A percentile compares a stretch with the other conserved stretches of the same genome.
Conservation (phyloP, 441 rosid species). For the Raphanus hybrid region DNA sequence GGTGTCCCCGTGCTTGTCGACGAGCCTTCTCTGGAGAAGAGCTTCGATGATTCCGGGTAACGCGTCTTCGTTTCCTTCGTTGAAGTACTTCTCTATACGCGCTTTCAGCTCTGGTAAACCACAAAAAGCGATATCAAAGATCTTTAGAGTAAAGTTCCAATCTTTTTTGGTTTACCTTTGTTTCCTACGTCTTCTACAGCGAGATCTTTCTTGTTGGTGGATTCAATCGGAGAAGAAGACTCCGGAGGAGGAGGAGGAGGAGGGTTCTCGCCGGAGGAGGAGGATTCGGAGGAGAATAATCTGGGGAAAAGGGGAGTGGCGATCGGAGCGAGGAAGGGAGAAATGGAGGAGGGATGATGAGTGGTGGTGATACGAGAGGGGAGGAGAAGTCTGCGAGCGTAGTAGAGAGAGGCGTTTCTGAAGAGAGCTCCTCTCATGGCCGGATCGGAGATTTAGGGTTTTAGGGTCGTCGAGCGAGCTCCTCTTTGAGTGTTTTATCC, state of each 20-base stretch:
- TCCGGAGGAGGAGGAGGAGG: conserved; percentile 17
- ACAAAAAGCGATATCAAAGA: conserved; percentile 3
- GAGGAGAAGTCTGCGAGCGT: conserved; percentile 35
- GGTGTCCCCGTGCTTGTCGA: conserved; percentile 62
- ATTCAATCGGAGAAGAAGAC: not conserved
- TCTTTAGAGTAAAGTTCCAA: not conserved
- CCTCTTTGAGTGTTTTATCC: not conserved
- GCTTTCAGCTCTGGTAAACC: conserved; percentile 61
- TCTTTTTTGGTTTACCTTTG: conserved; percentile 28
- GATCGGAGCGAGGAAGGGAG: conserved; percentile 27
- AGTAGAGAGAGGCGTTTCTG: conserved; percentile 39
- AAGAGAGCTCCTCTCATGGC: conserved; percentile 47
- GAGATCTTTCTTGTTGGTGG: conserved; percentile 23
- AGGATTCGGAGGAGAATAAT: conserved; percentile 44
- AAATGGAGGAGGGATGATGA: conserved; percentile 9
- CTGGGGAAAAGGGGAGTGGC: conserved; percentile 22
- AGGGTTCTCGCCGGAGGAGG: conserved; percentile 38
- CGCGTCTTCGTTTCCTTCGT: conserved; percentile 69
- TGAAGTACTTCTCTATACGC: conserved; percentile 66
- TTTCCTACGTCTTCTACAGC: conserved; percentile 41
- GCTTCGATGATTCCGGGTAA: conserved; percentile 68
- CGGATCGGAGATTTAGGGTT: conserved; percentile 45
- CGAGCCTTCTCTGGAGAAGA: conserved; percentile 58
- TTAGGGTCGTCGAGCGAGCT: conserved; percentile 16
- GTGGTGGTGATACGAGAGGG: conserved; percentile 29